phyloP scores from a whole-genome alignment of 2,329 filamentous ascomycete species.

The Ophiostoma ips region DNA sequence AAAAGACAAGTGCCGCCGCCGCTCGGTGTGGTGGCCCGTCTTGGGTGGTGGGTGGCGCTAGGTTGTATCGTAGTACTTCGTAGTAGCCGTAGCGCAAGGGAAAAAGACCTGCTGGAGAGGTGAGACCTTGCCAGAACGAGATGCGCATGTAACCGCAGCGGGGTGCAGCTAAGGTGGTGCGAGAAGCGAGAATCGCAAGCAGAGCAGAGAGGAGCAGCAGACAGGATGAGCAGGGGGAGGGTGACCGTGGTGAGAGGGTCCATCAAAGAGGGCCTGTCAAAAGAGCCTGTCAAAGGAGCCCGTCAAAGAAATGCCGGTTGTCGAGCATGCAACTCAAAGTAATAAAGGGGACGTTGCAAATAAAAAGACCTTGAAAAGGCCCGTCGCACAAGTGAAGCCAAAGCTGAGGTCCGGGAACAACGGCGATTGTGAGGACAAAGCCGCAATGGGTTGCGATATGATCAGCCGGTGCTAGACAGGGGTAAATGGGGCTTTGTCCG shows the following conservation, averaged over 20 bases:
- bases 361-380: not conserved
- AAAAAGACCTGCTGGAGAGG: not conserved
- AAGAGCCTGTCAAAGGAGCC: not conserved
- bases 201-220: not conserved
- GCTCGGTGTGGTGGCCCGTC: not conserved
- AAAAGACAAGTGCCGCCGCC: not conserved
- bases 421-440: not conserved
- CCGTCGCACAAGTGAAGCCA: not conserved
- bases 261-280: not conserved
- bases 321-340: not conserved
- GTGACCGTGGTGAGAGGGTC: not conserved
- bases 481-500: not conserved
- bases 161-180: not conserved
- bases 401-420: not conserved
- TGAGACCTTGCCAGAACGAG: conserved; percentile 1
- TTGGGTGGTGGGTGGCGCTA: not conserved
- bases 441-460: not conserved
- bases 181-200: not conserved
- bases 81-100: not conserved
- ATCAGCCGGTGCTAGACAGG: not conserved
- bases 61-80: not conserved
- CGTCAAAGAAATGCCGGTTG: not conserved
- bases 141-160: not conserved
- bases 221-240: not conserved
- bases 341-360: not conserved